Conservation (phyloP, 768 basidiomycete species). For the Mycena latifolia region DNA sequence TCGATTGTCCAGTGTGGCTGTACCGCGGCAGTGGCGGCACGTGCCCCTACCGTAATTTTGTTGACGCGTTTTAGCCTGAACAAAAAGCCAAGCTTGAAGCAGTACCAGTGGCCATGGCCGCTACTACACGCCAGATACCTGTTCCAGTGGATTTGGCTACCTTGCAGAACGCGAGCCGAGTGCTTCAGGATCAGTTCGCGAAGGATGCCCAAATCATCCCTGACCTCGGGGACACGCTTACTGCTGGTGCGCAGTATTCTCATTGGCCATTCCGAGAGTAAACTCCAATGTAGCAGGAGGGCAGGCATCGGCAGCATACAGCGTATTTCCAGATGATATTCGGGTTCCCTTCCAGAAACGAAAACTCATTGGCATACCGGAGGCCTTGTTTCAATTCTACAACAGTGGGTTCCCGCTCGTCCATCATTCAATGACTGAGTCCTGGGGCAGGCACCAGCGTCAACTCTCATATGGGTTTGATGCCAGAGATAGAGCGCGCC, state of each 20-base stretch:
- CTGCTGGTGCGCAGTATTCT: conserved; percentile 60
- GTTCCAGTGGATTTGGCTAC: conserved; percentile 68
- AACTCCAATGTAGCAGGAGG: conserved; percentile 61
- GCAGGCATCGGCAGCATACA: conserved; percentile 83
- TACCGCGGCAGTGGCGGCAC: not conserved
- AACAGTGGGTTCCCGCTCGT: conserved; percentile 64
- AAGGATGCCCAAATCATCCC: conserved; percentile 84
- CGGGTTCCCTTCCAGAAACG: conserved; percentile 86
- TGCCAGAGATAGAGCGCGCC: conserved; percentile 93
- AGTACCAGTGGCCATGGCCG: conserved; percentile 10
- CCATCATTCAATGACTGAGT: not conserved
- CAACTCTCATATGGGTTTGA: conserved; percentile 88
- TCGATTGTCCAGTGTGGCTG: no score
- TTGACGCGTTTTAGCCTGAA: conserved; percentile 7
- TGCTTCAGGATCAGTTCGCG: conserved; percentile 75
- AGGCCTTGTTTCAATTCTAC: conserved; percentile 82
- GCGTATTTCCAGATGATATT: conserved; percentile 80
- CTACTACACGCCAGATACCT: conserved; percentile 41
- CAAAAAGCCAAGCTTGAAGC: no score
- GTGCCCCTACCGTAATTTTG: not conserved
- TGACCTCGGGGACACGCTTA: conserved; percentile 78
- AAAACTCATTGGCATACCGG: conserved; percentile 82
- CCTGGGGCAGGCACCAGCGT: conserved; percentile 67
- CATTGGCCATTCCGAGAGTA: conserved; percentile 6
- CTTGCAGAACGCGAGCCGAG: conserved; percentile 74